Evolutionary conservation across 164 flowering plant genomes (phyloP), one percentile per base, ranked within the genome.

Genomic region (Annona squamosa): DNA sequence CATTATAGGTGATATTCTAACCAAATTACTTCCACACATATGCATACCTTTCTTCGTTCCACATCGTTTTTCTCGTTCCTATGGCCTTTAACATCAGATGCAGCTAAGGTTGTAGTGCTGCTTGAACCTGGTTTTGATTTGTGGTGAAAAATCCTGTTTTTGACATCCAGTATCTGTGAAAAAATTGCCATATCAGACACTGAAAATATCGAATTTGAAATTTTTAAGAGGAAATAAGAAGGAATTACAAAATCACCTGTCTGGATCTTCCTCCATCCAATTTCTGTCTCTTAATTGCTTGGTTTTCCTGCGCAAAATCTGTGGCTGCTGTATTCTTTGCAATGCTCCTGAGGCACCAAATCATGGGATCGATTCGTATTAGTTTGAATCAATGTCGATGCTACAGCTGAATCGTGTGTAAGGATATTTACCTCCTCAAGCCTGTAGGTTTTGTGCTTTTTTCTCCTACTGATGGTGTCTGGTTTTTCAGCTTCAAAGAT

Each of bases 211-310:
- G 18, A 63, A 63, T 69, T 6, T 18, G 18, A 42, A 2, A 71
- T 65, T 10, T 52, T 0, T 3, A 44, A 4, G 48, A 41, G 5
- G 45, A n/a, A 62, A 70, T 4, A 13, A 63, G 44, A 42, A 5
- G 19, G 57, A 18, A 45, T 64, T 62, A 37, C 26, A 71, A 1
- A 57, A 44, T 42, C 13, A 93, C 99, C 91, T 89, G 94, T 87
- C 93, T 88, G 59, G 97, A 77, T 81, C 72, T 87, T 52, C 98
- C 98, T 48, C 83, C 95, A 0, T 93, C 99, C 72, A 93, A 82
- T 80, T 93, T 92, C 82, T 96, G 99, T 48, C 88, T 80, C 85
- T 96, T 96, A 65, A 96, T 89, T 65, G 99, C 98, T 73, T 90
- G 99, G 73, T 93, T 90, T 77, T 93, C 97, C 73, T 87, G 97